Conservation (phyloP, 768 basidiomycete genomes). For the Phaeotremella fagi region DNA sequence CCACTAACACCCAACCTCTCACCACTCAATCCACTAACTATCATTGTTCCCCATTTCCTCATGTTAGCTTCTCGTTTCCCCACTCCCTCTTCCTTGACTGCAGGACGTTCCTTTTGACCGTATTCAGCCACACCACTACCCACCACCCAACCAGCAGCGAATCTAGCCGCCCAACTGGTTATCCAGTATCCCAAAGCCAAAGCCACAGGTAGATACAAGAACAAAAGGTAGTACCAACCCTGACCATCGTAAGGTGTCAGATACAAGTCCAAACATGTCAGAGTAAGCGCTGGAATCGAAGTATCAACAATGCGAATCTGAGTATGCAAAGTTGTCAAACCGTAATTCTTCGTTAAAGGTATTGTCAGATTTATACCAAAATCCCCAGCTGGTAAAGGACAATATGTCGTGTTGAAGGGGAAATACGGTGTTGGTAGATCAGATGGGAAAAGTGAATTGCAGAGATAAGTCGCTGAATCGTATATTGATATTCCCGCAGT, state of each 20-base stretch:
- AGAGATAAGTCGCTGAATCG: constrained; percentile 68
- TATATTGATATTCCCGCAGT: constrained; percentile 73
- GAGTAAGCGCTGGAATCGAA: constrained; percentile 59
- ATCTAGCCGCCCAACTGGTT: constrained; percentile 56
- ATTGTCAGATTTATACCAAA: constrained; percentile 71
- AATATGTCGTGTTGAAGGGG: constrained; percentile 55
- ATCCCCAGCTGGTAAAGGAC: constrained; percentile 71
- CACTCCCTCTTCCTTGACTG: constrained; percentile 15
- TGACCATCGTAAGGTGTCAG: constrained; percentile 61
- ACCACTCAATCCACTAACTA: constrained; percentile 89
- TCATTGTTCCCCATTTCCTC: constrained; percentile 77
- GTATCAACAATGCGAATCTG: constrained; percentile 85
- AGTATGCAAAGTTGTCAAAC: constrained; percentile 77
- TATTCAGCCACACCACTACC: constrained; percentile 60
- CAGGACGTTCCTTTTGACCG: constrained; percentile 54
- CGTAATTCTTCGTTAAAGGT: constrained; percentile 62
- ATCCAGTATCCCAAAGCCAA: constrained; percentile 77
- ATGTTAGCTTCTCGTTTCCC: constrained; percentile 47
- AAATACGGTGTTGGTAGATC: constrained; percentile 54
- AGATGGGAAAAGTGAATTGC: constrained; percentile 71
- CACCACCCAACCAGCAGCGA: constrained; percentile 67
- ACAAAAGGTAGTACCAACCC: constrained; percentile 51
- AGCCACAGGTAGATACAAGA: constrained; percentile 58
- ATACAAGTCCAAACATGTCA: constrained; percentile 72
- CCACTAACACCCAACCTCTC: constrained; percentile 79